Conservation (phyloP, 805 yeast species). For the Ogataea pini region DNA sequence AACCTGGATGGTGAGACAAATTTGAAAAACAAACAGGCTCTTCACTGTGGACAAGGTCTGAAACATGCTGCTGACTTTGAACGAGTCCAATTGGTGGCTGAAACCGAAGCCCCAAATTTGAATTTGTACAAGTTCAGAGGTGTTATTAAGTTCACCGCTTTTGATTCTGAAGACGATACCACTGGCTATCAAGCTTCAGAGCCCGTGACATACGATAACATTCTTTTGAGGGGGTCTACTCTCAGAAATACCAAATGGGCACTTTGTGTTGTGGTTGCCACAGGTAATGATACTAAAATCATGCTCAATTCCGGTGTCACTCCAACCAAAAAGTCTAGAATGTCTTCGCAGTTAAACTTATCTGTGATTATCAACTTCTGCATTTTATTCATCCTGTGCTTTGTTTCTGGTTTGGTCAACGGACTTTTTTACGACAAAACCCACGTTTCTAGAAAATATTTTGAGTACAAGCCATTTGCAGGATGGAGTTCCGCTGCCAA, state of each 20-base stretch:
- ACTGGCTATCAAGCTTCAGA: constrained; percentile 44
- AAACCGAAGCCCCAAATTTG: constrained; percentile 72
- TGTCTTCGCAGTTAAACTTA: constrained; percentile 64
- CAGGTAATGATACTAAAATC: constrained; percentile 75
- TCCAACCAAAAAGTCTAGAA: constrained; percentile 69
- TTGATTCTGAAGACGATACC: constrained; percentile 33
- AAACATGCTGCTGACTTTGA: constrained; percentile 61
- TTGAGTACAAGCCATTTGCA: constrained; percentile 64
- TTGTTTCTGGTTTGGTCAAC: constrained; percentile 67
- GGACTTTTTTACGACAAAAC: constrained; percentile 57
- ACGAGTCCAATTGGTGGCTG: constrained; percentile 57
- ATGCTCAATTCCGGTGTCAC: constrained; percentile 78
- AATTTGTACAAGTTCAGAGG: constrained; percentile 68
- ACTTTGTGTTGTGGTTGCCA: constrained; percentile 70
- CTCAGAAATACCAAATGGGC: constrained; percentile 77
- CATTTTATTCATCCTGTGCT: constrained; percentile 62
- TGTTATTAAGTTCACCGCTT: constrained; percentile 53
- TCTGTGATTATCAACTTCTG: constrained; percentile 65
- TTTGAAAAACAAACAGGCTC: constrained; percentile 57
- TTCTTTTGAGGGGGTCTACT: constrained; percentile 70
- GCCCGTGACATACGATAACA: constrained; percentile 60
- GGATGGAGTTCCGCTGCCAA: constrained; percentile 56
- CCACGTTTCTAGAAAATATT: constrained; percentile 49
- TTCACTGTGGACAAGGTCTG: constrained; percentile 54
- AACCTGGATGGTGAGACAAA: constrained; percentile 78